Percentiles rank a stretch among this genome's conserved stretches.
Conservation (phyloP, 768 basidiomycete species). For the Coprinopsis strossmayeri region DNA sequence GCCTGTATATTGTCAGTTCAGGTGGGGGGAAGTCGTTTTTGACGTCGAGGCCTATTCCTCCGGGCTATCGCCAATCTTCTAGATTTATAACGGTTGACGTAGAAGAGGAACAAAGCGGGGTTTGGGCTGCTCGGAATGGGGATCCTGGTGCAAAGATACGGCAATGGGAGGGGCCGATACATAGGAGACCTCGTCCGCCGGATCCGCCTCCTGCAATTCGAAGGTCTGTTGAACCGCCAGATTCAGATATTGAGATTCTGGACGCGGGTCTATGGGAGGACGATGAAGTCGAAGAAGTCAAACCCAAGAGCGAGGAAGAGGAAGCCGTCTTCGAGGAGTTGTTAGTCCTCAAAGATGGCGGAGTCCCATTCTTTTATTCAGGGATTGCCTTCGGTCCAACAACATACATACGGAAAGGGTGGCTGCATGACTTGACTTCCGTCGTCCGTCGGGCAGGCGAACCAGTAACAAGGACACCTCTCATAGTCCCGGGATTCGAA, state of each 20-base stretch:
- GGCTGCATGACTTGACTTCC: conserved; percentile 51
- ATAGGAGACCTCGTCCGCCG: neutral
- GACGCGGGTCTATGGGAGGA: no score
- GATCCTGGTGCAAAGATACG: conserved; percentile 7
- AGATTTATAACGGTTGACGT: conserved; percentile 36
- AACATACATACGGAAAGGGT: conserved; percentile 56
- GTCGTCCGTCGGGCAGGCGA: conserved; percentile 23
- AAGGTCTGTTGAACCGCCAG: neutral
- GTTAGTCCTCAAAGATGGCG: conserved; percentile 40
- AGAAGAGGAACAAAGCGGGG: conserved; percentile 32
- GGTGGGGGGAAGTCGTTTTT: conserved; percentile 28
- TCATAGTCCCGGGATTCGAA: conserved; percentile 31
- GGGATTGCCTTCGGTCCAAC: conserved; percentile 44
- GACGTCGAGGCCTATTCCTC: conserved; percentile 27
- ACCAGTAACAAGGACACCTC: conserved; percentile 21
- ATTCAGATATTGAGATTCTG: neutral
- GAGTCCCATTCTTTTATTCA: conserved; percentile 40
- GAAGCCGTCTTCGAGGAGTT: conserved; percentile 5
- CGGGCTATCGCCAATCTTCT: no score
- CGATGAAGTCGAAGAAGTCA: conserved; percentile 4
- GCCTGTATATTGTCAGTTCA: conserved; percentile 33
- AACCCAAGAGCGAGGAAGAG: neutral
- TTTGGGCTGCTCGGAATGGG: neutral
- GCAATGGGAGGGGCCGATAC: conserved; percentile 5
- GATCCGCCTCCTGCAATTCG: neutral